These are phyloP conservation scores for Lactarius evosmus DNA, from an alignment of 768 basidiomycete genomes.

Conservation along the genomic window DNA sequence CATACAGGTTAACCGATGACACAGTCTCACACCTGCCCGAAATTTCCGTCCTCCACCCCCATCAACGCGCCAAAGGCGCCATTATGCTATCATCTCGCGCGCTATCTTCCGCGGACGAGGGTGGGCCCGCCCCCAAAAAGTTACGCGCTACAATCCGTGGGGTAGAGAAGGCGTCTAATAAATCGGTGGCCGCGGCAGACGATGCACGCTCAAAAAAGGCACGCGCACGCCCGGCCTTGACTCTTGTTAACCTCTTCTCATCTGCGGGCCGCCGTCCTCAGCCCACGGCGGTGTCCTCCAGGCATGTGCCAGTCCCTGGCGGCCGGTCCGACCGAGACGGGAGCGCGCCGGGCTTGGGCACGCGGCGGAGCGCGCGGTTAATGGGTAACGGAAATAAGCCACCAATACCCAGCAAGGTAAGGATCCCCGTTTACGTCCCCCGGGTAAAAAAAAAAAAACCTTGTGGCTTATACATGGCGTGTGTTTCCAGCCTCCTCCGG, in stretches of 20 bases:
- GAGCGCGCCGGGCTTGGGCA: constrained; percentile 42
- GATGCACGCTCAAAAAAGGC: constrained; percentile 85
- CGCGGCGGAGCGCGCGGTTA: constrained; percentile 73
- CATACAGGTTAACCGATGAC: constrained; percentile 41
- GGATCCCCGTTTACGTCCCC: constrained; percentile 16
- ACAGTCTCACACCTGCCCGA: constrained; percentile 53
- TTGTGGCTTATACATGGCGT: constrained; percentile 1
- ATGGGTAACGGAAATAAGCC: constrained; percentile 56
- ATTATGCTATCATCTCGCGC: constrained; percentile 48
- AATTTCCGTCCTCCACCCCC: constrained; percentile 52
- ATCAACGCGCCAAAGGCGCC: constrained; percentile 39
- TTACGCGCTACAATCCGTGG: constrained; percentile 59
- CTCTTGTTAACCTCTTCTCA: constrained; percentile 86
- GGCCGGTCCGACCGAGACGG: constrained; percentile 51
- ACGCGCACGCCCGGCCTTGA: constrained; percentile 86
- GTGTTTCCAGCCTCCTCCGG: constrained; percentile 35
- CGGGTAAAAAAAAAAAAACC: constrained; percentile 3
- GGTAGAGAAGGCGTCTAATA: constrained; percentile 54
- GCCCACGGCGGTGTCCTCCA: constrained; percentile 60
- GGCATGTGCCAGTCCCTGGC: constrained; percentile 40
- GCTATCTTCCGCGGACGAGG: constrained; percentile 79
- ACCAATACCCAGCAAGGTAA: constrained; percentile 52
- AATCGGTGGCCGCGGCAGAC: constrained; percentile 44
- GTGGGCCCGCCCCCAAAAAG: constrained; percentile 73
- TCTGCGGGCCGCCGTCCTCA: constrained; percentile 67